Evolutionary conservation across 192 early-diverging fungal genomes (phyloP), one percentile per base, ranked within the genome.

Genomic region (Lunasporangiospora selenospora): DNA sequence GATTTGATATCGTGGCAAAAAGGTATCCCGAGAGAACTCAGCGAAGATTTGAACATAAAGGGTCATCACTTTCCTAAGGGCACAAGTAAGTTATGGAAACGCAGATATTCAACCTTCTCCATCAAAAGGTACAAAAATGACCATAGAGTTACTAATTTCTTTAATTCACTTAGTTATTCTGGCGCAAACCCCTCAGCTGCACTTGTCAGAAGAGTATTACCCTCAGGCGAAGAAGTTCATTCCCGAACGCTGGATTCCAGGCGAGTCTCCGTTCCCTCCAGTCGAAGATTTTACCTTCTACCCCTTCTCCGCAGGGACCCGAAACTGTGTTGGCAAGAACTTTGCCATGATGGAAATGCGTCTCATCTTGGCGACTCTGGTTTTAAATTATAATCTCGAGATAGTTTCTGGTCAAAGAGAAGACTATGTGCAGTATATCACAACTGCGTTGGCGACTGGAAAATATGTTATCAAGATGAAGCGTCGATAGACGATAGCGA

Each of bases 311-410:
- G 58, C 57, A 24, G 82, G 83, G 36, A 51, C 73, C 16, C 45
- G 82, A 27, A 67, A 67, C 36, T 85, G 83, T 42, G 76, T 85
- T 4, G 83, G 82, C 36, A 73, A 71, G 44, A 65, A 76, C 43
- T 85, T 83, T 69, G 77, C 80, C 26, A 55, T 54, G 52, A 77
- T 75, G 58, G 82, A 85, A 65, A 82, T 87, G 75, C 65, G 76
- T n/a, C 32, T 85, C 15, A 58, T 65, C 13, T 30, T 87, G 21
- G 60, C 80, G n/a, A 54, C 67, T 9, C 39, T 87, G 5, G 30
- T 87, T 12, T 69, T 57, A 26, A 61, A 48, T 1, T 87, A 77
- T 58, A 73, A 83, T 1, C 65, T 85, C 18, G 59, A 58, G 18
- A 54, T 66, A 30, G 75, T 86, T 2, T 33, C 56, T 13, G 5